Evolutionary conservation across 176 grass and related monocot species (phyloP), one percentile per base, ranked within the genome.

Genomic region (Metroxylon sagu): DNA sequence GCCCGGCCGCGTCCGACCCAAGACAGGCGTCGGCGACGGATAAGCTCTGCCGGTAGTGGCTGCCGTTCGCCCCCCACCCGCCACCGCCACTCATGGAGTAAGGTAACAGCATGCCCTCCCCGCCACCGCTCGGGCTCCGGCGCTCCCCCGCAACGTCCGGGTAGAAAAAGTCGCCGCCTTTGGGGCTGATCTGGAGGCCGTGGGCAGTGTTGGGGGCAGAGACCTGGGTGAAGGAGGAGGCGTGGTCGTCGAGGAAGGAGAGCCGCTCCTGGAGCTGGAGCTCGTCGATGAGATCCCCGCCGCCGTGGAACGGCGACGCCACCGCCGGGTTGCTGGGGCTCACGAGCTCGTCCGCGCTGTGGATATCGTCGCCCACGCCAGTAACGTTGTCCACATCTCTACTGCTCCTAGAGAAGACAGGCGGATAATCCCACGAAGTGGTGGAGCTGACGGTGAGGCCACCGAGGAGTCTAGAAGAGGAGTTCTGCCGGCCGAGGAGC

Each of bases 221-320:
- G 29, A 31, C 29, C 5, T 31, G 4, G 29, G 6, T 5, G 29
- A 5, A 31, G 5, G 29, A 31, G 3, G 29, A 5, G 4, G 29
- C 69, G 19, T 58, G 54, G 5, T 76, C 72, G 23, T 70, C 64
- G 0, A 74, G 68, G 67, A 39, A 26, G 26, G 64, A 73, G 64
- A 82, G 83, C 26, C 70, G 43, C 3, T 48, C 53, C n/a, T 56
- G 66, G n/a, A 94, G 14, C 64, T 69, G 43, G 84, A 51, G 15
- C 84, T 80, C 70, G 72, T 89, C 75, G 74, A 74, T 55, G 78
- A 88, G 65, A 52, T 74, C 1, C 77, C 84, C 16, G 83, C 70
- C 15, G 68, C 67, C 59, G 56, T 82, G 78, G 84, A 89, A 56
- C 64, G 53, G 76, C 27, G 53, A 48, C 29, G 4, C 18, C n/a